A percentile compares a stretch with the other conserved stretches of the same genome.
These are phyloP conservation scores for Penicillium sp. DNA, from an alignment of 2,329 filamentous ascomycete genomes.

Conservation along the genomic window DNA sequence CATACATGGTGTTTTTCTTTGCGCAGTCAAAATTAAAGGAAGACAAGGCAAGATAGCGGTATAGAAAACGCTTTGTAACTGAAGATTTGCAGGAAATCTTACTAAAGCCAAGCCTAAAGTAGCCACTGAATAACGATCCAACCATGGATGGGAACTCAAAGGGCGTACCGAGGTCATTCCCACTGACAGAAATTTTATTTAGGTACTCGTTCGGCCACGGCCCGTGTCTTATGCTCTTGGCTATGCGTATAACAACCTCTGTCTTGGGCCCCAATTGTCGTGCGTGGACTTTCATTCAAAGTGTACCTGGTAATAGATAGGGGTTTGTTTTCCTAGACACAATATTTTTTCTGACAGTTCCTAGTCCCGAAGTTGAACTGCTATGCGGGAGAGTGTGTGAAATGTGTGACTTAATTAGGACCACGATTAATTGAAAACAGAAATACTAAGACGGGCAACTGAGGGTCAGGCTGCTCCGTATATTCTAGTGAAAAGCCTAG, in stretches of 20 bases:
- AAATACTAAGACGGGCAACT: no score
- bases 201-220: slow-evolving; percentile 2
- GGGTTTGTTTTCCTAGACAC: neutral
- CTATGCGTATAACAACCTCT: neutral
- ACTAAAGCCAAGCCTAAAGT: neutral
- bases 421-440: neutral
- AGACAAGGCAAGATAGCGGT: neutral
- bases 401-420: neutral
- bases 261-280: neutral
- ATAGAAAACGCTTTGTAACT: neutral
- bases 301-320: neutral
- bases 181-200: slow-evolving; percentile 7
- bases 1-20: neutral
- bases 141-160: slow-evolving; percentile 4
- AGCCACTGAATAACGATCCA: neutral
- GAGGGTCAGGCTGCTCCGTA: no score
- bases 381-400: neutral
- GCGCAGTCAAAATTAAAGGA: no score
- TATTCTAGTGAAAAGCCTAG: no score
- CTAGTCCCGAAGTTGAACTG: neutral
- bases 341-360: neutral
- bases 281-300: neutral
- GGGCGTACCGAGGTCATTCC: slow-evolving; percentile 2
- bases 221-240: neutral
- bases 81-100: neutral